A percentile compares a stretch with the other conserved stretches of the same genome.
Conservation (phyloP, 2,329 filamentous ascomycete genomes). For the Claviceps citrina region DNA sequence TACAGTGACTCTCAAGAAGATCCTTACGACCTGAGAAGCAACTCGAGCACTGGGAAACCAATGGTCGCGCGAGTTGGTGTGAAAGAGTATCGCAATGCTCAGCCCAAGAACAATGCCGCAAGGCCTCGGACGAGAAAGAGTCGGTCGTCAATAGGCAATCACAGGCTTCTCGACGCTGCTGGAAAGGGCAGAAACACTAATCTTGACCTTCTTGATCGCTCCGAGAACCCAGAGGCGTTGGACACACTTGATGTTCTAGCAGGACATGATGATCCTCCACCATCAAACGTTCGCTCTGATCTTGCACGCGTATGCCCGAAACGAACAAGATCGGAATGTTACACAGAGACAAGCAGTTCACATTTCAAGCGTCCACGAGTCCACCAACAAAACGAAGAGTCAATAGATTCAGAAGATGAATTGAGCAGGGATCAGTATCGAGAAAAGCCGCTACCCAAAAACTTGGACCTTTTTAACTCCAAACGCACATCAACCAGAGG, state of each 20-base stretch:
- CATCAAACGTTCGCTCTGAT: slow-evolving; percentile 12
- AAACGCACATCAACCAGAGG: slow-evolving; percentile 8
- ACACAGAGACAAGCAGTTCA: slow-evolving; percentile 4
- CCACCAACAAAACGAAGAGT: slow-evolving; percentile 3
- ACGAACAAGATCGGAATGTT: slow-evolving; percentile 2
- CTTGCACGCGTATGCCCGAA: slow-evolving; percentile 3
- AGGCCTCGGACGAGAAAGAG: background rate
- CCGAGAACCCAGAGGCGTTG: background rate
- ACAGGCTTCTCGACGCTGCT: background rate
- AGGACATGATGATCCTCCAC: slow-evolving; percentile 7
- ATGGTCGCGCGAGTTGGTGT: background rate
- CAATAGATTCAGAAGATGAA: slow-evolving; percentile 18
- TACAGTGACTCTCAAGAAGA: slow-evolving; percentile 2
- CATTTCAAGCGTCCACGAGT: slow-evolving; percentile 9
- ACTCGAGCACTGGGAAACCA: background rate
- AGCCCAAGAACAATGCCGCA: background rate
- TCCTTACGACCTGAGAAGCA: background rate
- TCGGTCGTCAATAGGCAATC: slow-evolving; percentile 13
- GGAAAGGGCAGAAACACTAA: background rate
- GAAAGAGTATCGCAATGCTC: background rate
- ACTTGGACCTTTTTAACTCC: slow-evolving; percentile 4
- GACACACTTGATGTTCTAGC: background rate
- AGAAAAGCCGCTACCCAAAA: slow-evolving; percentile 9
- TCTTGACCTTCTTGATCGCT: background rate
- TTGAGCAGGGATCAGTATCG: slow-evolving; percentile 8